Conservation (phyloP, 1,139 yeast species). For the Eremothecium coryli region DNA sequence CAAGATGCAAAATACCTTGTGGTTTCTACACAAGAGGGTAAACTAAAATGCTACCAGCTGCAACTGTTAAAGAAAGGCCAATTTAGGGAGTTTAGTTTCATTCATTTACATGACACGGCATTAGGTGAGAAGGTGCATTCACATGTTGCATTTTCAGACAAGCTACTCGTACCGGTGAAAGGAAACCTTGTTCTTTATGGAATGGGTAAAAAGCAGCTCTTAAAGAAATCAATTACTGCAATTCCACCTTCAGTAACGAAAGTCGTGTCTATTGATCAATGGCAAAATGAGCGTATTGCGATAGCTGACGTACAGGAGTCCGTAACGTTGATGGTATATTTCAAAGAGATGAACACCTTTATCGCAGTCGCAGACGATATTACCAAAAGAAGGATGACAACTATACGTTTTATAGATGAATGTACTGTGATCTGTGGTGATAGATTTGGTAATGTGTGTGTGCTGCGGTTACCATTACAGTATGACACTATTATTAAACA, state of each 20-base stretch:
- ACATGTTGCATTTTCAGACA: conserved; percentile 49
- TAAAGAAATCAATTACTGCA: conserved; percentile 50
- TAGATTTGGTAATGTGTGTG: conserved; percentile 71
- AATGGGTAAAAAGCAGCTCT: conserved; percentile 68
- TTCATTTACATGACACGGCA: conserved; percentile 53
- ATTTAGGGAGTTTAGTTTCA: conserved; percentile 27
- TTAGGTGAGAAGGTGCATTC: conserved; percentile 44
- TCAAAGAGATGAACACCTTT: conserved; percentile 43
- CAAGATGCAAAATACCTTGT: conserved; percentile 27
- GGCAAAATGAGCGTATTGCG: conserved; percentile 51
- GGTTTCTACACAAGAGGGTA: conserved; percentile 34
- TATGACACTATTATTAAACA: conserved; percentile 12
- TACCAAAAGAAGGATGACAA: conserved; percentile 56
- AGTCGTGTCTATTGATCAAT: conserved; percentile 41
- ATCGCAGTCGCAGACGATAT: conserved; percentile 63
- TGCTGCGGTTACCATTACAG: conserved; percentile 48
- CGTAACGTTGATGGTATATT: conserved; percentile 47
- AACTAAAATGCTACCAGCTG: conserved; percentile 15
- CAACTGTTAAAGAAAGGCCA: conserved; percentile 17
- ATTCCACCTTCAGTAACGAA: conserved; percentile 34
- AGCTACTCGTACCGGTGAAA: conserved; percentile 51
- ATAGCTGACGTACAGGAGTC: conserved; percentile 65
- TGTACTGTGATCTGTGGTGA: conserved; percentile 83
- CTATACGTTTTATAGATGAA: conserved; percentile 53
- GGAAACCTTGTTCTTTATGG: conserved; percentile 54